Conservation (phyloP, 176 grass and related monocot species). For the Aegilops umbellulata region DNA sequence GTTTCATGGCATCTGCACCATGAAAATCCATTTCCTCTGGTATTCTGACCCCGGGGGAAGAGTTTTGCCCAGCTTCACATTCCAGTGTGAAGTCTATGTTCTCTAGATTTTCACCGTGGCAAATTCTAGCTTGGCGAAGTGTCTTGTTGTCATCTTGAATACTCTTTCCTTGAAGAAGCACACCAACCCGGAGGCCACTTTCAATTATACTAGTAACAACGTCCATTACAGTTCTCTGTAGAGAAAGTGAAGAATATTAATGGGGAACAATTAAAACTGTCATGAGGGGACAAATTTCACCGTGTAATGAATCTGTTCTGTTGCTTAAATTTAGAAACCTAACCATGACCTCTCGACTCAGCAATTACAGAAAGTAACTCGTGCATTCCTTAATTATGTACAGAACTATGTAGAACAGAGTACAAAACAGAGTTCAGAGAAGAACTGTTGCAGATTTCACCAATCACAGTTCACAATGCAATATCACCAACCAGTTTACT, state of each 20-base stretch:
- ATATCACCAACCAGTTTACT: neutral
- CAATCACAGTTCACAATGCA: neutral
- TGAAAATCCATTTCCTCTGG: neutral
- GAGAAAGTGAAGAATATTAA: neutral
- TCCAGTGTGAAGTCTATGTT: slow-evolving; percentile 5
- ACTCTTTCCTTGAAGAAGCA: neutral
- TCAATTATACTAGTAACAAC: slow-evolving; percentile 21
- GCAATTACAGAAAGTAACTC: neutral
- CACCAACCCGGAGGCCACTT: slow-evolving; percentile 2
- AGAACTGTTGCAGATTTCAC: neutral
- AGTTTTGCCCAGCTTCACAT: slow-evolving; percentile 4
- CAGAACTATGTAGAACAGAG: slow-evolving; percentile 9
- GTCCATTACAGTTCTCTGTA: slow-evolving; percentile 17
- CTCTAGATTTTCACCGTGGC: neutral
- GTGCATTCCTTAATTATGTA: neutral
- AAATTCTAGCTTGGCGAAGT: slow-evolving; percentile 19
- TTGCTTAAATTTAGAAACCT: neutral
- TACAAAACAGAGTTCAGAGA: neutral
- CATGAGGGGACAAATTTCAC: neutral
- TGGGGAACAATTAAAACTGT: neutral
- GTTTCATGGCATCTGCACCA: slow-evolving; percentile 10
- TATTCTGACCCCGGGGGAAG: neutral
- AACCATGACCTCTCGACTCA: neutral
- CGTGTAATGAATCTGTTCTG: neutral
- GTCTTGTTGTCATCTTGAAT: slow-evolving; percentile 18